Evolutionary conservation across 192 early-diverging fungal species (phyloP), one percentile per base, ranked within the genome.

Genomic region (Diversispora epigaea): DNA sequence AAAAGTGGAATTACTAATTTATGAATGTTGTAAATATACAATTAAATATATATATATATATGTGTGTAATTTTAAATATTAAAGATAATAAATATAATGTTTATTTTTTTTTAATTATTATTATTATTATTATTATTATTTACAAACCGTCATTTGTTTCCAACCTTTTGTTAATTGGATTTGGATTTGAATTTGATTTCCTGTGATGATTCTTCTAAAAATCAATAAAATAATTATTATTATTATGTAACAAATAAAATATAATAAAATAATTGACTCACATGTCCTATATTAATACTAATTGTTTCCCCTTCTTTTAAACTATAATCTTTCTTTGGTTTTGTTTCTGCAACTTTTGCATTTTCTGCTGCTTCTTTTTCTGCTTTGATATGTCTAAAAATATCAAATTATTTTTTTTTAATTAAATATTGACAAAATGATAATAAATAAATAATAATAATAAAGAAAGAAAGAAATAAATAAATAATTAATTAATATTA

Each of bases 221-320:
- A 32, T 32, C 2, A 32, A 32, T 32, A 56, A 12, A 25, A 60
- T 19, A 60, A 25, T 22, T 10, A 60, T 12, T 17, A 11, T 60
- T 25, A 3, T 60, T 60, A 22, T 6, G 25, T 4, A 10, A 25
- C 3, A 22, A 25, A 22, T 11, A 68, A 68, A 68, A 52, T 0
- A 11, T 50, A 19, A 70, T 50, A 8, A 8, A 54, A 69, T 40
- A 8, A 52, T 50, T 11, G 63, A n/a, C 46, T 55, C 63, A 90
- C 86, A 11, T 84, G 84, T 8, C 91, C 92, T 73, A 95, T 85
- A 15, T 83, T 87, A 62, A 93, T 90, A 44, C 80, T 91, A 68
- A 94, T 89, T 5, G 88, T 94, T 75, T 93, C 87, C 6, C 93
- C 93, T 40, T 90, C 92, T 71, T 93, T 95, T 49, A 90, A 79